phyloP scores from a whole-genome alignment of 2,329 filamentous ascomycete genomes.

The Thelonectria blattea region DNA sequence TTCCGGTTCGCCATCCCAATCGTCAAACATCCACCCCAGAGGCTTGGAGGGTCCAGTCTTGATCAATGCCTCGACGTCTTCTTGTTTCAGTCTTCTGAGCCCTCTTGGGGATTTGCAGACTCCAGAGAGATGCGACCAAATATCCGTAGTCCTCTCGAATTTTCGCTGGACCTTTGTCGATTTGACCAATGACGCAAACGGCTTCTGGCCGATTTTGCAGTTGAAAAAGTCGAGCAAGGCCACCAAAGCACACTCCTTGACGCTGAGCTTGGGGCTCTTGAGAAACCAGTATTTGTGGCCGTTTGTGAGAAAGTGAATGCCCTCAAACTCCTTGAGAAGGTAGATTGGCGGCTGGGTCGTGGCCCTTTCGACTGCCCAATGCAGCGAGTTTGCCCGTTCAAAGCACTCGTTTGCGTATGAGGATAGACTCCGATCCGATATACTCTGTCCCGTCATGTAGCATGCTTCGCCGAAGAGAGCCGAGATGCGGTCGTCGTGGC shows the following conservation, averaged over 20 bases:
- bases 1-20: constrained; percentile 10
- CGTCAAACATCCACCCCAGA: constrained; percentile 1
- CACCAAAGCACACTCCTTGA: constrained; percentile 10
- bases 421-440: constrained; percentile 2
- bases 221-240: constrained; percentile 14
- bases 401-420: constrained; percentile 13
- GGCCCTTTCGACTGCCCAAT: constrained; percentile 9
- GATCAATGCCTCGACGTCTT: constrained; percentile 7
- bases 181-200: constrained; percentile 3
- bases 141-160: background rate
- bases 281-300: constrained; percentile 16
- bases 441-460: constrained; percentile 18
- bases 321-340: constrained; percentile 5
- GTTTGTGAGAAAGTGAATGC: background rate
- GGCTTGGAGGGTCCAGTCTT: constrained; percentile 2
- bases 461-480: constrained; percentile 12
- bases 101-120: background rate
- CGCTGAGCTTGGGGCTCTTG: background rate
- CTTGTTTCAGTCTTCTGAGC: background rate
- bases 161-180: background rate
- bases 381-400: constrained; percentile 18
- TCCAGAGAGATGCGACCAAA: constrained; percentile 3
- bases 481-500: background rate
- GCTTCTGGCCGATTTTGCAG: constrained; percentile 2
- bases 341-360: background rate